Base-by-base conservation (phyloP, 495 filamentous ascomycete species). In the Tricharina praecox region DNA sequence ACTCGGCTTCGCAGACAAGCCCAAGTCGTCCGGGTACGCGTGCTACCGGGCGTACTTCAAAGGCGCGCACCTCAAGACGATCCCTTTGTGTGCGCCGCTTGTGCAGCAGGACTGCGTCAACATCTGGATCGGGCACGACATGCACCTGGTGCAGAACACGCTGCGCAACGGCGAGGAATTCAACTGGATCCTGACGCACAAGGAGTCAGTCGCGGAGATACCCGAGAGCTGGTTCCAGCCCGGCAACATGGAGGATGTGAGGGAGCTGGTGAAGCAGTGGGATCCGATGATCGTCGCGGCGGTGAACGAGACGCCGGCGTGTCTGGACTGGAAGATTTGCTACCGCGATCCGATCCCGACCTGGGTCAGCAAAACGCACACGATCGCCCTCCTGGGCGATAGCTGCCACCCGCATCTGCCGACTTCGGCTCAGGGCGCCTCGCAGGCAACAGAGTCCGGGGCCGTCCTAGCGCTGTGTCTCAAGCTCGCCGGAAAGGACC, bases 321-420 rank as follows among this genome's bases (percentile, higher is more conserved):
- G 65, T 30, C 55, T 73, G 1, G 81, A 81, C 58, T 82, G 78
- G 78, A 71, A 72, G 43, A 63, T 82, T 10, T 76, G 75, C 65
- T 76, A 79, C 47, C 66, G 75, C 51, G 61, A 63, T 39, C 63
- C 68, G 1, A 56, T 80, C 5, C 64, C 69, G 13, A 62, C 63
- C 26, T 81, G 77, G 77, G 63, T 67, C 4, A 72, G 74, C 47
- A 61, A 70, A 1, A 66, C 56, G 46, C 70, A 50, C 23, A 69
- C 55, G 57, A 75, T 81, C 41, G 76, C 72, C 5, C 57, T 83
- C 34, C 66, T 82, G 16, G 79, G 79, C 20, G 79, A 82, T 55
- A 71, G 79, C 4, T 77, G 75, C 42, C 79, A 83, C 52, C 76
- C 79, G 3, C 80, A 76, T 55, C 68, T 81, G 47, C 77, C 77